A percentile compares a stretch with the other conserved stretches of the same genome.
Evolutionary conservation across 1,284 basidiomycete genomes (phyloP).

Genomic region (Sanghuangporus weigelae): DNA sequence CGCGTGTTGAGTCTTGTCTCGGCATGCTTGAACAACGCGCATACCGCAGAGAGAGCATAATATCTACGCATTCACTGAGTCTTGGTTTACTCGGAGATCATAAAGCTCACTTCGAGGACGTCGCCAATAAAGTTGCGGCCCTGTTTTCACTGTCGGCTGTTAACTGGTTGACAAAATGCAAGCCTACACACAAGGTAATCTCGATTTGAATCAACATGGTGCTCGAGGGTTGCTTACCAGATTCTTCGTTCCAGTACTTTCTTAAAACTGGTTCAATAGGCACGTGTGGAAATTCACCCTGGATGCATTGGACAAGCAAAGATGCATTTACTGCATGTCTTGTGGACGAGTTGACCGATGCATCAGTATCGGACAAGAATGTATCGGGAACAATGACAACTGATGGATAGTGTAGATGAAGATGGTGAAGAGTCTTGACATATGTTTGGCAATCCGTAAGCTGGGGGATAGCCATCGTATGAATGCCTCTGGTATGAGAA

Average conservation of each 20-base stretch:
- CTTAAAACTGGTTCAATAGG: slow-evolving; percentile 66
- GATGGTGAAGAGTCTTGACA: slow-evolving; percentile 82
- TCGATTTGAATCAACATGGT: neutral
- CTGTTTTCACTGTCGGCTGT: slow-evolving; percentile 74
- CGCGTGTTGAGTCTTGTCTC: slow-evolving; percentile 61
- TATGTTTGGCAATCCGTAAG: slow-evolving; percentile 81
- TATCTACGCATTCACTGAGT: slow-evolving; percentile 46
- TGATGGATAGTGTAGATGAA: slow-evolving; percentile 69
- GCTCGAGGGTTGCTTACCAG: slow-evolving; percentile 41
- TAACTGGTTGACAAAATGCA: slow-evolving; percentile 71
- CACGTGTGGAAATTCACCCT: slow-evolving; percentile 67
- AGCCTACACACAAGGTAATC: slow-evolving; percentile 40
- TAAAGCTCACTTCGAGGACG: slow-evolving; percentile 62
- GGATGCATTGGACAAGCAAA: slow-evolving; percentile 65
- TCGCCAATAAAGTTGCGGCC: slow-evolving; percentile 67
- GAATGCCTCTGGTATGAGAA: neutral
- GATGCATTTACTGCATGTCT: slow-evolving; percentile 46
- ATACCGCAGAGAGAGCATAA: slow-evolving; percentile 80
- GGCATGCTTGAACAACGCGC: slow-evolving; percentile 81
- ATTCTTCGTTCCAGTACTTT: slow-evolving; percentile 76
- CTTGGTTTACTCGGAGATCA: slow-evolving; percentile 3
- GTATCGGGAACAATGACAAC: slow-evolving; percentile 78
- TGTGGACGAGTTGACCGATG: slow-evolving; percentile 37
- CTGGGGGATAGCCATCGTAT: slow-evolving; percentile 33
- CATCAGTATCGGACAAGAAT: slow-evolving; percentile 53